A percentile compares a stretch with the other conserved stretches of the same genome.
Evolutionary conservation across 306 rosid species (phyloP).

Genomic region (Medicago truncatula): DNA sequence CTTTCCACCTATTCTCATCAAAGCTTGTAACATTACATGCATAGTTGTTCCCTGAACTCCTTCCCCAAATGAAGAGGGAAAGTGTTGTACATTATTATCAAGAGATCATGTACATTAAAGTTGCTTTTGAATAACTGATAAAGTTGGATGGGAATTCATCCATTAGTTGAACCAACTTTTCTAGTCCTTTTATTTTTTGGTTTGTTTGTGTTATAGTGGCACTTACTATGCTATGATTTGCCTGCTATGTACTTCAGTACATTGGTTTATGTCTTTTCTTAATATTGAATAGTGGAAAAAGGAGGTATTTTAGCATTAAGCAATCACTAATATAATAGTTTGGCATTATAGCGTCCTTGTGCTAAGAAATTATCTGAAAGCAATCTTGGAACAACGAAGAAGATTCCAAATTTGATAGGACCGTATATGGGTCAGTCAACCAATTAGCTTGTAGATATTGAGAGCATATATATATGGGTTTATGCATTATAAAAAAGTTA

Average conservation of each 20-base stretch:
- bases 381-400: too few species aligned
- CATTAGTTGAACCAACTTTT: neutral
- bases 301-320: neutral
- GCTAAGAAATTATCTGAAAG: too few species aligned
- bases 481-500: too few species aligned
- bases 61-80: constrained; percentile 29
- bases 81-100: constrained; percentile 39
- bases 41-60: constrained; percentile 35
- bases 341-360: too few species aligned
- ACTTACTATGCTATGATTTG: neutral
- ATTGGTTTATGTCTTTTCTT: too few species aligned
- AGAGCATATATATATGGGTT: too few species aligned
- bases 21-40: constrained; percentile 41
- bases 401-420: too few species aligned
- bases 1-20: constrained; percentile 32
- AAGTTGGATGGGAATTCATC: constrained; percentile 29
- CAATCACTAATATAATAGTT: too few species aligned
- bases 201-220: neutral
- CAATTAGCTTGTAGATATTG: too few species aligned
- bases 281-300: neutral
- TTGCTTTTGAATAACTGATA: constrained; percentile 3
- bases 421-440: too few species aligned
- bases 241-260: neutral
- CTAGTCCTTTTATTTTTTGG: neutral
- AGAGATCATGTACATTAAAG: constrained; percentile 36